Base-by-base conservation (phyloP, 495 filamentous ascomycete species). In the Aspergillus panamensis region DNA sequence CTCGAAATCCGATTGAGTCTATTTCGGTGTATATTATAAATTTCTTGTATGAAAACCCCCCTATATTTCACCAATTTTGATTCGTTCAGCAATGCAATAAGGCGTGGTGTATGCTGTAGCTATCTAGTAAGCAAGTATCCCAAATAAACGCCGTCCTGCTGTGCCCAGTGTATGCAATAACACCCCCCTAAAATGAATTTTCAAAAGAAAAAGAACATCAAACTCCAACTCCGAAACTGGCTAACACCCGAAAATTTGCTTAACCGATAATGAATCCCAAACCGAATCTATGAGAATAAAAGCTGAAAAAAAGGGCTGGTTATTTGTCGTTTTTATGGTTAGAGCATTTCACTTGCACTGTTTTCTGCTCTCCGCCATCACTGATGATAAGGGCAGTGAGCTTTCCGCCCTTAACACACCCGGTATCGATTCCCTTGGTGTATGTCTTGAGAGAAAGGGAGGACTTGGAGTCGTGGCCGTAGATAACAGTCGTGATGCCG, bases 351-450 rank as follows among this genome's bases (percentile, higher is more conserved):
- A 60, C 57, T 31, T 54, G 51, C 13, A 60, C 51, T 10, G 25
- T 51, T 8, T 64, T 63, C 32, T 75, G 69, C 58, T 76, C 66
- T 6, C 76, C 76, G 8, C 69, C 68, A 33, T 69, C 66, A 8
- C 84, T 82, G 39, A 96, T 81, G 5, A 97, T 77, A 55, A 94
- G 62, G n/a, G 89, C 93, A 3, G 88, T 89, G 56, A 97, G 66
- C 53, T 80, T 77, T 0, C 84, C 85, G 8, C 90, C 91, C 53
- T 84, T 82, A 9, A 89, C 82, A 66, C 92, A 97, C 1, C 86
- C 87, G 0, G 85, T 85, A 67, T 97, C 94, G 19, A 98, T 75
- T 1, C 94, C 94, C 66, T 90, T 91, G 42, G 86, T 87, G 67
- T 91, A 95, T 31, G 72, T 73, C 44, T 81, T 70, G 7, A 89